Evolutionary conservation across 148 eudicot species (phyloP), one percentile per base, ranked within the genome.

Genomic region (Nepenthes gracilis): DNA sequence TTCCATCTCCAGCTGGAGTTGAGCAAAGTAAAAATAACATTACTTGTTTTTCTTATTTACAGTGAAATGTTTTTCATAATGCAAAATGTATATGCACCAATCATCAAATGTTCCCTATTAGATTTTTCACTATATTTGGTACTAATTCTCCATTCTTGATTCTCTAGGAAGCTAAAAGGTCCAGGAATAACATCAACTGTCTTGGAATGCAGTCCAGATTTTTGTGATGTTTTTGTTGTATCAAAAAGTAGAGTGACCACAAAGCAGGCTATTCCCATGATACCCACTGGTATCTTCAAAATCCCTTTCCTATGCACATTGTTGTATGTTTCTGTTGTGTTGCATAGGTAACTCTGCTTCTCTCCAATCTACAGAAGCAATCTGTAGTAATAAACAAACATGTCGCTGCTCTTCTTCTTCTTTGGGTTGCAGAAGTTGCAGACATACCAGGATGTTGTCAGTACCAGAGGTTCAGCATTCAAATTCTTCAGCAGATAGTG

Each of bases 211-310:
- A 85, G 84, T 61, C 86, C 95, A 40, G 78, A 78, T 36, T 67
- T 72, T 2, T 84, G 97, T 66, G 74, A 79, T 43, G 47, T 86
- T 45, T 86, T 82, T 57, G 73, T 86, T 56, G 81, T 90, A 60
- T 75, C 91, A 9, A 75, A 73, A 72, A 57, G 72, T 55, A 74
- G 78, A 70, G 74, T 84, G 56, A 73, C 69, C 64, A 82, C 86
- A 11, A 82, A 71, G 62, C 75, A 75, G 8, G 74, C 69, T 36
- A 62, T 68, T 57, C 67, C 79, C 60, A 63, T 81, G 62, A 70
- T 63, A 47, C 58, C 73, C 43, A 57, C 59, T 36, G 78, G 96
- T 88, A 81, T 43, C 66, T 32, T 55, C 60, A 38, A 5, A 47
- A 49, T 11, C 12, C 53, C 3, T 49, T 49, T 12, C 15, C 15